Evolutionary conservation across 2,329 filamentous ascomycete species (phyloP), one percentile per base, ranked within the genome.

Genomic region (Talaromyces sp.): DNA sequence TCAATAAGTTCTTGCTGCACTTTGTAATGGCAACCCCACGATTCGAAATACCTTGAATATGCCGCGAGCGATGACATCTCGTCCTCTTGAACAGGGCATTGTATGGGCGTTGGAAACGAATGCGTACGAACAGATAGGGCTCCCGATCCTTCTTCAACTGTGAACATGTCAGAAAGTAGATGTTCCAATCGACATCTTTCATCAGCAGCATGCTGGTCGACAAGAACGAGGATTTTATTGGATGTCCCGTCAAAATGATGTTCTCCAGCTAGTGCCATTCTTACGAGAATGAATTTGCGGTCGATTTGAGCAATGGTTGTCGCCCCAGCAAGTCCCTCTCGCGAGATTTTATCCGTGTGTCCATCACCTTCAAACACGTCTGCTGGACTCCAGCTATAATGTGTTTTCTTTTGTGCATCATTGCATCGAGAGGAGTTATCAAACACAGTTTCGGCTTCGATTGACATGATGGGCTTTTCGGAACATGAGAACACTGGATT

Each of bases 181-280:
- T 72, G 69, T 69, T 99, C 94, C 1, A 97, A 82, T 1, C 86
- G 85, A 62, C 89, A 85, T 46, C 94, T 83, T 75, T 99, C 94
- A 69, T 97, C 93, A 2, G 92, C 94, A 0, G 94, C 94, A 69
- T 99, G 94, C 67, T 99, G 94, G 67, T 99, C 94, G 5, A 97
- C 81, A 39, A 97, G 78, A 0, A 96, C 80, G 4, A 97, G 75
- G 1, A 85, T 46, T 19, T 35, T 64, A 2, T 60, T 40, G 15
- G 39, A 59, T 25, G 45, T 54, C 7, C 43, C 36, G 43, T 61
- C n/a, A 36, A 10, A 7, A 21, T 13, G 11, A 22, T 50, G 31
- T 15, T 45, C n/a, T 15, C 56, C 5, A 5, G 53, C 60, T 3
- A 67, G 53, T 0, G 72, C 69, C 52, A 89, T 74, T 61, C 83